A percentile compares a stretch with the other conserved stretches of the same genome.
These are phyloP conservation scores for Halocafeteria seosinensis DNA, from an alignment of 108 stramenopile species.

Conservation along the genomic window DNA sequence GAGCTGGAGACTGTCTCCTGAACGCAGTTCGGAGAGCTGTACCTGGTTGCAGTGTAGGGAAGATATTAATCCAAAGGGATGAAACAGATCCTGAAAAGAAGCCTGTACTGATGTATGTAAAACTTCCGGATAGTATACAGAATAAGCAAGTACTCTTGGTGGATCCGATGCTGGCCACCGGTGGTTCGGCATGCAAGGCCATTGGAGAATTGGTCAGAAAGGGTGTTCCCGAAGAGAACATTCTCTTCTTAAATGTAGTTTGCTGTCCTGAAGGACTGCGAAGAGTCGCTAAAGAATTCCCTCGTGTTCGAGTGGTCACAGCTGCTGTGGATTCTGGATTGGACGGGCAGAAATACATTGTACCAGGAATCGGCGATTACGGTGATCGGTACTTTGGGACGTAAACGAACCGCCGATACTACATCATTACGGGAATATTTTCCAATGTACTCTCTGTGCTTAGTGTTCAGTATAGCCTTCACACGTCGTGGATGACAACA, in stretches of 20 bases:
- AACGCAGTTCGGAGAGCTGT: conserved; percentile 58
- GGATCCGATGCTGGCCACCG: conserved; percentile 98
- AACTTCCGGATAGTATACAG: conserved; percentile 58
- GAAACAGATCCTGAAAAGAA: conserved; percentile 59
- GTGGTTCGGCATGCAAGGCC: conserved; percentile 67
- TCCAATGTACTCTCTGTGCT: too few species aligned
- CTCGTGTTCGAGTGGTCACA: conserved; percentile 63
- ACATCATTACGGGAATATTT: too few species aligned
- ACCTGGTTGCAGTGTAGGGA: conserved; percentile 59
- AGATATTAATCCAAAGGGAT: conserved; percentile 89
- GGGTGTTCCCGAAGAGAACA: conserved; percentile 44
- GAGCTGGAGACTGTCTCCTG: conserved; percentile 71
- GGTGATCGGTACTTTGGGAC: conserved; percentile 86
- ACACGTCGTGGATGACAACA: too few species aligned
- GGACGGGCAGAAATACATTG: conserved; percentile 79
- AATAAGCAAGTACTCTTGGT: conserved; percentile 61
- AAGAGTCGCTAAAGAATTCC: conserved; percentile 32
- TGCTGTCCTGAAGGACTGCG: conserved; percentile 79
- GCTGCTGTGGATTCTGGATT: conserved; percentile 63
- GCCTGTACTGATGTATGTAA: conserved; percentile 65
- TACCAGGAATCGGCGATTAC: conserved; percentile 93
- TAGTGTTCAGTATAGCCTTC: too few species aligned
- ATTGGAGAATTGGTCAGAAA: conserved; percentile 43
- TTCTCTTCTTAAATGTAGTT: conserved; percentile 83
- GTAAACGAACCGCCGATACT: too few species aligned